These are phyloP conservation scores for Alnus rubra DNA, from an alignment of 306 rosid species.

Conservation along the genomic window DNA sequence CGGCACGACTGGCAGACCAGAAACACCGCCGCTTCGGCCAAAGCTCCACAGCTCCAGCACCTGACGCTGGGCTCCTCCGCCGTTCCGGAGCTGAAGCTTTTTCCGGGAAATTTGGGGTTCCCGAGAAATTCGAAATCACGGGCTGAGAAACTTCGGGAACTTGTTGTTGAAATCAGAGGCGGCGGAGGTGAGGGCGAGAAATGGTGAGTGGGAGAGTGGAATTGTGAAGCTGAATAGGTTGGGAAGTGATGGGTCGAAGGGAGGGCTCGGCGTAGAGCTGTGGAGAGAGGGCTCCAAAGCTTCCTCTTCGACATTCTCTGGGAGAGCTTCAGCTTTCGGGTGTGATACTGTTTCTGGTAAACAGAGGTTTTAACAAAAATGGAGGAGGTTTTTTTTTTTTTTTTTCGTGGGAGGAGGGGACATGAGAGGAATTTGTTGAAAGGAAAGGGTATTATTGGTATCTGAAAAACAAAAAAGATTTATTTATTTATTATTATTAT, in stretches of 20 bases:
- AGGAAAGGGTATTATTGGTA: too few relatives aligned
- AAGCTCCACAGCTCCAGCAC: slow-evolving; percentile 78
- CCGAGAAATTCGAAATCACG: slow-evolving; percentile 21
- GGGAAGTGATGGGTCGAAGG: slow-evolving; percentile 27
- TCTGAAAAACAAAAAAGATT: too few relatives aligned
- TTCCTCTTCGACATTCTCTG: slow-evolving; percentile 47
- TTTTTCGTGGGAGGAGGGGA: too few relatives aligned
- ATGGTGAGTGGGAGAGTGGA: slow-evolving; percentile 5
- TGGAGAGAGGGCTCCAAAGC: slow-evolving; percentile 39
- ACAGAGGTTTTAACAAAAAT: too few relatives aligned
- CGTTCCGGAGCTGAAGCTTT: slow-evolving; percentile 39
- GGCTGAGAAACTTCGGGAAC: slow-evolving; percentile 8
- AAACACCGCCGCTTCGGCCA: slow-evolving; percentile 45
- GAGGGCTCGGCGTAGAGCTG: slow-evolving; percentile 32
- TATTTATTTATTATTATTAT: too few relatives aligned
- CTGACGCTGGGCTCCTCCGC: slow-evolving; percentile 22
- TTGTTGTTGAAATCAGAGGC: slow-evolving; percentile 9
- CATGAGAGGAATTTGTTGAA: too few relatives aligned
- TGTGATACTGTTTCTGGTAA: background rate
- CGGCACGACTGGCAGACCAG: slow-evolving; percentile 70
- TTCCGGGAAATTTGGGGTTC: slow-evolving; percentile 23
- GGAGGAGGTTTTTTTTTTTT: too few relatives aligned
- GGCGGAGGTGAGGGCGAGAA: slow-evolving; percentile 17
- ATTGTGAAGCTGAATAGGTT: slow-evolving; percentile 12
- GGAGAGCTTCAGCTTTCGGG: background rate